Conservation (phyloP, 192 early-diverging fungal species). For the Pilobolus umbonatus region DNA sequence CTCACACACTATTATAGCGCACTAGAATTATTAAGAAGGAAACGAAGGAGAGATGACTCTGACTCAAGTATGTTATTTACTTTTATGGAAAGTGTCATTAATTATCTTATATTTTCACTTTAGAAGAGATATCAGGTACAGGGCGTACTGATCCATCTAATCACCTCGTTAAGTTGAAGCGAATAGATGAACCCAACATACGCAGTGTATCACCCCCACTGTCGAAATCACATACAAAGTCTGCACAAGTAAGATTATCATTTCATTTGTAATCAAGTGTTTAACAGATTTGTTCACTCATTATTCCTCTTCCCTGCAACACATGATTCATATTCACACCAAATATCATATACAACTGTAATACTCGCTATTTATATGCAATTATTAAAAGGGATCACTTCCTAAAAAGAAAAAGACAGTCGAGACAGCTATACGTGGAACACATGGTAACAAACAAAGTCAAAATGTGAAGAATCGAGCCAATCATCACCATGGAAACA, state of each 20-base stretch:
- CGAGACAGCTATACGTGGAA: neutral
- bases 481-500: neutral
- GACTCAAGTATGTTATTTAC: neutral
- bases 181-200: neutral
- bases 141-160: neutral
- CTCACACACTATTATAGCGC: neutral
- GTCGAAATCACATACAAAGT: neutral
- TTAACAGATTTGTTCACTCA: too few relatives aligned
- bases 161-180: neutral
- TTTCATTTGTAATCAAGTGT: too few relatives aligned
- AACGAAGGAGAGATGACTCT: slow-evolving; percentile 13
- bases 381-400: neutral
- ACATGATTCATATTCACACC: too few relatives aligned
- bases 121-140: neutral
- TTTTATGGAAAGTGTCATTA: neutral
- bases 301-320: too few relatives aligned
- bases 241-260: neutral
- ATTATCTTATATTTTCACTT: neutral
- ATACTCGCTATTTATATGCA: too few relatives aligned
- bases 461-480: neutral
- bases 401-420: slow-evolving; percentile 12
- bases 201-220: neutral
- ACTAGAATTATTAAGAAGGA: slow-evolving; percentile 6
- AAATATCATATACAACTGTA: too few relatives aligned
- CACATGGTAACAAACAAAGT: neutral